A percentile compares a stretch with the other conserved stretches of the same genome.
Evolutionary conservation across 169 alveolate genomes (phyloP).

Genomic region (Plasmodium inui): DNA sequence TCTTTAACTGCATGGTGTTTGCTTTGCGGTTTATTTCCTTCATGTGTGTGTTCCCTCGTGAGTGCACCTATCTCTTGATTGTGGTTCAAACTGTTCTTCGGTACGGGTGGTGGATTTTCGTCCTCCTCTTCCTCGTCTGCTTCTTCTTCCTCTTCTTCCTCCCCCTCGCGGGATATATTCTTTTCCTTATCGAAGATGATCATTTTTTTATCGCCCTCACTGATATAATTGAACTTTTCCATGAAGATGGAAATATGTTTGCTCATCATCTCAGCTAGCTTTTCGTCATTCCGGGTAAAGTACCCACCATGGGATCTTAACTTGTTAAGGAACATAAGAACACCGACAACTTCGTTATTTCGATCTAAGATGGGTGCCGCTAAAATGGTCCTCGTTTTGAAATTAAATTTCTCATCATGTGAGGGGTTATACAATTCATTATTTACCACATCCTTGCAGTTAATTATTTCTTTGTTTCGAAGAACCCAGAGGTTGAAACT

Average conservation of each 20-base stretch:
- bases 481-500: slow-evolving; percentile 70
- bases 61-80: background rate
- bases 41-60: background rate
- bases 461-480: slow-evolving; percentile 63
- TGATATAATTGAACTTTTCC: slow-evolving; percentile 66
- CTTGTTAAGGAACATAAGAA: slow-evolving; percentile 61
- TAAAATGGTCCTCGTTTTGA: slow-evolving; percentile 54
- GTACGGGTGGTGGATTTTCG: background rate
- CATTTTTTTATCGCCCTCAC: slow-evolving; percentile 73
- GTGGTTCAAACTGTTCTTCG: background rate
- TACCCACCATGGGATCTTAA: slow-evolving; percentile 65
- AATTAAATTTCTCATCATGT: slow-evolving; percentile 72
- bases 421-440: slow-evolving; percentile 50
- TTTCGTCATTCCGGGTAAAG: slow-evolving; percentile 55
- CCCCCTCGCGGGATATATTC: slow-evolving; percentile 20
- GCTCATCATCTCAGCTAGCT: slow-evolving; percentile 66
- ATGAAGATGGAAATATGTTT: slow-evolving; percentile 68
- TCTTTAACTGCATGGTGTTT: slow-evolving; percentile 18
- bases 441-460: slow-evolving; percentile 59
- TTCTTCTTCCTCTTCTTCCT: slow-evolving; percentile 45
- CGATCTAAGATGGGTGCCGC: slow-evolving; percentile 72
- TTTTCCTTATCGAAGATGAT: slow-evolving; percentile 52
- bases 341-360: slow-evolving; percentile 67
- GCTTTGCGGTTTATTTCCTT: background rate
- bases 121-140: slow-evolving; percentile 16